A percentile compares a stretch with the other conserved stretches of the same genome.
These are phyloP conservation scores for Galerina sulciceps DNA, from an alignment of 768 basidiomycete genomes.

Conservation along the genomic window DNA sequence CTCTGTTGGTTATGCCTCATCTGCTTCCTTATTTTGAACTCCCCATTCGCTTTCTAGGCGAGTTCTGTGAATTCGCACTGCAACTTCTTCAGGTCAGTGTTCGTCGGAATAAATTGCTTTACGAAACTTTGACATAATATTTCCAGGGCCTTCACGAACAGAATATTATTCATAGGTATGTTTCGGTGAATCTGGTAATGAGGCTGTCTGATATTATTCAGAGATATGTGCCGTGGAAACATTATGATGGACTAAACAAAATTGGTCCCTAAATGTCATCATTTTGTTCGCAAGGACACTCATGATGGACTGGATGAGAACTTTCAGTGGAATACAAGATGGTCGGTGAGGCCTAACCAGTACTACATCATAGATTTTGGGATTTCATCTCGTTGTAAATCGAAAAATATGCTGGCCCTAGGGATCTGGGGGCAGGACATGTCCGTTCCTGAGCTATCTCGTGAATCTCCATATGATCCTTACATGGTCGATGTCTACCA, in stretches of 20 bases:
- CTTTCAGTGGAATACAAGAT: slow-evolving; percentile 16
- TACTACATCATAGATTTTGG: slow-evolving; percentile 35
- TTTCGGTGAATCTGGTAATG: neutral
- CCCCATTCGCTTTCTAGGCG: slow-evolving; percentile 13
- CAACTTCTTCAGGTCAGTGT: slow-evolving; percentile 15
- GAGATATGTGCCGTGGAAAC: slow-evolving; percentile 1
- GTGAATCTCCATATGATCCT: slow-evolving; percentile 22
- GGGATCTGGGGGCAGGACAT: slow-evolving; percentile 24
- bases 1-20: slow-evolving; percentile 14
- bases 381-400: slow-evolving; percentile 5
- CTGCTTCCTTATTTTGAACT: slow-evolving; percentile 2
- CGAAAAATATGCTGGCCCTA: neutral
- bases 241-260: slow-evolving; percentile 19
- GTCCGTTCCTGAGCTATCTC: slow-evolving; percentile 30
- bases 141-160: slow-evolving; percentile 14
- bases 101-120: too few species aligned
- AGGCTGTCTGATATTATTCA: too few species aligned
- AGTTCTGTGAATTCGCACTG: slow-evolving; percentile 11
- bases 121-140: neutral
- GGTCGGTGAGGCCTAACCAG: slow-evolving; percentile 23
- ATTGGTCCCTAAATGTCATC: slow-evolving; percentile 17
- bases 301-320: neutral
- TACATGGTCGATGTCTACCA: slow-evolving; percentile 34
- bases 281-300: neutral
- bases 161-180: slow-evolving; percentile 9